Evolutionary conservation across 83 land plant species (phyloP).

Genomic region (Diphasiastrum complanatum): DNA sequence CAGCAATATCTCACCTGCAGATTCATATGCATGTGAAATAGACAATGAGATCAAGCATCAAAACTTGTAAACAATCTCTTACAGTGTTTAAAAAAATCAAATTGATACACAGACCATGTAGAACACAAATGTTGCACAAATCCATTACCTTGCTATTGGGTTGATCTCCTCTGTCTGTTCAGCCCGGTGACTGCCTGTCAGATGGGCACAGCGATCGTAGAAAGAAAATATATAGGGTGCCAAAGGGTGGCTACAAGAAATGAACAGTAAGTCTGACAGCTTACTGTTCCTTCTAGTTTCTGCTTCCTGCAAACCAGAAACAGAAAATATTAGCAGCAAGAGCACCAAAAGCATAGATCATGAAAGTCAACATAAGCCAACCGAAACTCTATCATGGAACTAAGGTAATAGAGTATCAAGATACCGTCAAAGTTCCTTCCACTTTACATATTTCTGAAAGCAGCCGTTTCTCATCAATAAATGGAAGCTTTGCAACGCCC

Average conservation of each 20-base stretch:
- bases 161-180: constrained; percentile 34
- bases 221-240: constrained; percentile 40
- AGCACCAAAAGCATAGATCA: constrained; percentile 5
- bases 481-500: constrained; percentile 69
- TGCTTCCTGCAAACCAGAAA: constrained; percentile 45
- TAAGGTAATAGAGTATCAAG: constrained; percentile 1
- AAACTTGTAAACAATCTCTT: too few species aligned
- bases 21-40: too few species aligned
- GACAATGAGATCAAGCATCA: too few species aligned
- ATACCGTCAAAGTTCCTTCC: constrained; percentile 77
- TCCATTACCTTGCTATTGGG: constrained; percentile 42
- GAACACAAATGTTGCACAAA: too few species aligned
- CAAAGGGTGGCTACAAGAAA: constrained; percentile 42
- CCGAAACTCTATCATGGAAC: neutral
- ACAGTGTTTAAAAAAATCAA: too few species aligned
- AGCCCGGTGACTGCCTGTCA: constrained; percentile 23
- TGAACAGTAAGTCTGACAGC: constrained; percentile 59
- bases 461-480: constrained; percentile 61
- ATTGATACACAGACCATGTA: too few species aligned
- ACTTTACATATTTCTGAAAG: constrained; percentile 69
- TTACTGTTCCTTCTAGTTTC: constrained; percentile 57
- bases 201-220: constrained; percentile 29
- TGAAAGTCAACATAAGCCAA: constrained; percentile 1
- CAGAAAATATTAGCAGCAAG: too few species aligned
- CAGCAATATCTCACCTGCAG: neutral